Conservation (phyloP, 441 rosid genomes). For the Theobroma grandiflorum region DNA sequence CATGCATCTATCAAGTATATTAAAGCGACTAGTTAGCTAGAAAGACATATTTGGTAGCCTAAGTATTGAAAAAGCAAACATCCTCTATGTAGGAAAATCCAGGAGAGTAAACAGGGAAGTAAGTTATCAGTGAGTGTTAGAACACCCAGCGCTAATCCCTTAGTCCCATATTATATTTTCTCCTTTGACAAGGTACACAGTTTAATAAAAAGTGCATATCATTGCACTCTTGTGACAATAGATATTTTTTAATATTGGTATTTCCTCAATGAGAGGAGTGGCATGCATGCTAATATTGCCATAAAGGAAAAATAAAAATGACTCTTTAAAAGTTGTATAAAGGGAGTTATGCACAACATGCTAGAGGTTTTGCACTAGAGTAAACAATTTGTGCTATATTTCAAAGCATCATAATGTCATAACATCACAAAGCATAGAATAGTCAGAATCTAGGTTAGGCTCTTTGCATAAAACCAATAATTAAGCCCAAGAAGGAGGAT, state of each 20-base stretch:
- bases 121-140: background rate
- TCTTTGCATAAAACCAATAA: background rate
- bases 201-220: background rate
- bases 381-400: too few species aligned
- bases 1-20: conserved; percentile 6
- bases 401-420: too few species aligned
- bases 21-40: background rate
- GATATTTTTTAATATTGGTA: background rate
- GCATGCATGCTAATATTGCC: background rate
- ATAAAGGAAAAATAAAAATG: background rate
- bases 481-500: background rate
- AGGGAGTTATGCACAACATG: background rate
- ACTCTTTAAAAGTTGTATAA: background rate
- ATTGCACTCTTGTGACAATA: background rate
- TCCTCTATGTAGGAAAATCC: conserved; percentile 12
- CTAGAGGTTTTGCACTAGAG: too few species aligned
- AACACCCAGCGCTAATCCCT: too few species aligned
- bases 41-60: background rate
- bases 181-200: background rate
- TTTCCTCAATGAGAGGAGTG: background rate
- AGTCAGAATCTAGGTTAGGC: background rate
- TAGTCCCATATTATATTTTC: too few species aligned
- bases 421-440: too few species aligned
- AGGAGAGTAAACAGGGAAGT: conserved; percentile 20
- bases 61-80: background rate